These are phyloP conservation scores for Fusarium beomiforme DNA, from an alignment of 2,329 filamentous ascomycete genomes.

Conservation along the genomic window DNA sequence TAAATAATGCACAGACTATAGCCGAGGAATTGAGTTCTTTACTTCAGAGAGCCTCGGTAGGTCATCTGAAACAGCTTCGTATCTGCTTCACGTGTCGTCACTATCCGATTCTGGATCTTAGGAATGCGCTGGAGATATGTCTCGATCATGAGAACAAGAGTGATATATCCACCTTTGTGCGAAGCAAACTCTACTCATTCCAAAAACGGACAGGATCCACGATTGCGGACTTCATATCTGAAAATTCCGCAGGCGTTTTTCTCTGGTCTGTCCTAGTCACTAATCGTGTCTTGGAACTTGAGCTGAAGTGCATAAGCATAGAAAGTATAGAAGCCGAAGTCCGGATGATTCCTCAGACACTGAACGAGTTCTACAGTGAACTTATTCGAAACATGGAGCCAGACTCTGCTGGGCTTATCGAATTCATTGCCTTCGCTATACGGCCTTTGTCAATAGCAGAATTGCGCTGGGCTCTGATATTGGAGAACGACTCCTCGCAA, in stretches of 20 bases:
- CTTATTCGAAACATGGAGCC: slow-evolving; percentile 33
- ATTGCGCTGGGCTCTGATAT: not conserved
- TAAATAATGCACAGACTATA: slow-evolving; percentile 35
- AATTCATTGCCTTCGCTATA: not conserved
- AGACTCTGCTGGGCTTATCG: not conserved
- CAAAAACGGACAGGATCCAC: not conserved
- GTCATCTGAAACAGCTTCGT: slow-evolving; percentile 12
- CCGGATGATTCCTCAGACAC: slow-evolving; percentile 27
- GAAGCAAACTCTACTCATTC: slow-evolving; percentile 23
- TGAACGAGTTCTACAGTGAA: slow-evolving; percentile 41
- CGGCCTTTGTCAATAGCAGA: not conserved
- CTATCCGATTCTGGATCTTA: slow-evolving; percentile 42
- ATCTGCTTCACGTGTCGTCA: slow-evolving; percentile 49
- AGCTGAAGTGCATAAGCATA: not conserved
- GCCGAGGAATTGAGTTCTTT: slow-evolving; percentile 29
- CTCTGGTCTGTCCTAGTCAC: slow-evolving; percentile 50
- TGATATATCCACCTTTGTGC: slow-evolving; percentile 47
- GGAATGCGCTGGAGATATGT: slow-evolving; percentile 38
- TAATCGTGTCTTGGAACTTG: slow-evolving; percentile 21
- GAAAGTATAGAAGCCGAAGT: slow-evolving; percentile 39
- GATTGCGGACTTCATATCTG: slow-evolving; percentile 33
- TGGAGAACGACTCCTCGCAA: not conserved
- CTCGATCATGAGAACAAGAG: slow-evolving; percentile 44
- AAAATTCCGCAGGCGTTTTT: slow-evolving; percentile 47
- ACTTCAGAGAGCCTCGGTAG: slow-evolving; percentile 27